Conservation (phyloP, 2,329 filamentous ascomycete species). For the Epichloe gansuensis region DNA sequence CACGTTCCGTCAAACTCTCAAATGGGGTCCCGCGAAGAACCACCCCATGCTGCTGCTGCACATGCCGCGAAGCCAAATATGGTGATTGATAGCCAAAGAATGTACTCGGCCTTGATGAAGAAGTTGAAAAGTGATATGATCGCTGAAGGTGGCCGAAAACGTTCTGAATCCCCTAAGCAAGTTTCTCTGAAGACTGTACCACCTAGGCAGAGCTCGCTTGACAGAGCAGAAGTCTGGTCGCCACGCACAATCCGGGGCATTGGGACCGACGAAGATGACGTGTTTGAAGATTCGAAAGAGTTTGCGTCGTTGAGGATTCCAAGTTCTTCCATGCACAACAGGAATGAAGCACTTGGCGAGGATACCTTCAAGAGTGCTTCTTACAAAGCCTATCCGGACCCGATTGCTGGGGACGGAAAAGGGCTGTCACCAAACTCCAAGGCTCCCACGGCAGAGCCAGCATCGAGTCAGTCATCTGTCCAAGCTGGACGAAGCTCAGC, state of each 20-base stretch:
- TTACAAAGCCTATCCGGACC: slow-evolving; percentile 7
- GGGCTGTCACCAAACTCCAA: slow-evolving; percentile 5
- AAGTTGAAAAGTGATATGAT: slow-evolving; percentile 30
- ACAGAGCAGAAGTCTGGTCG: slow-evolving; percentile 10
- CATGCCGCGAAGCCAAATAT: slow-evolving; percentile 10
- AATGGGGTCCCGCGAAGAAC: background rate
- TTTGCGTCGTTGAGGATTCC: background rate
- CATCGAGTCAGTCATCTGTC: slow-evolving; percentile 12
- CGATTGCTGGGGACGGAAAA: slow-evolving; percentile 5
- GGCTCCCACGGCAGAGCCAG: background rate
- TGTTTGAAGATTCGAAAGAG: slow-evolving; percentile 13
- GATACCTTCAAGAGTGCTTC: background rate
- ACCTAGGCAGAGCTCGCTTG: slow-evolving; percentile 9
- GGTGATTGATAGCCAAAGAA: slow-evolving; percentile 40
- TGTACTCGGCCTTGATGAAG: slow-evolving; percentile 54
- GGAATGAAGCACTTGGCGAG: background rate
- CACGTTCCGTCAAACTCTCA: slow-evolving; percentile 25
- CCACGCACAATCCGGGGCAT: slow-evolving; percentile 22
- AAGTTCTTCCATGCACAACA: background rate
- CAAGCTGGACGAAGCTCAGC: slow-evolving; percentile 32
- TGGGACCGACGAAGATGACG: slow-evolving; percentile 19
- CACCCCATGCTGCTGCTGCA: background rate
- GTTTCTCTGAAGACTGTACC: slow-evolving; percentile 4
- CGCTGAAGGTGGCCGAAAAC: slow-evolving; percentile 4
- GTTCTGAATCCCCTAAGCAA: background rate